phyloP scores from a whole-genome alignment of 2,329 filamentous ascomycete genomes.

The Tolypocladium capitatum region DNA sequence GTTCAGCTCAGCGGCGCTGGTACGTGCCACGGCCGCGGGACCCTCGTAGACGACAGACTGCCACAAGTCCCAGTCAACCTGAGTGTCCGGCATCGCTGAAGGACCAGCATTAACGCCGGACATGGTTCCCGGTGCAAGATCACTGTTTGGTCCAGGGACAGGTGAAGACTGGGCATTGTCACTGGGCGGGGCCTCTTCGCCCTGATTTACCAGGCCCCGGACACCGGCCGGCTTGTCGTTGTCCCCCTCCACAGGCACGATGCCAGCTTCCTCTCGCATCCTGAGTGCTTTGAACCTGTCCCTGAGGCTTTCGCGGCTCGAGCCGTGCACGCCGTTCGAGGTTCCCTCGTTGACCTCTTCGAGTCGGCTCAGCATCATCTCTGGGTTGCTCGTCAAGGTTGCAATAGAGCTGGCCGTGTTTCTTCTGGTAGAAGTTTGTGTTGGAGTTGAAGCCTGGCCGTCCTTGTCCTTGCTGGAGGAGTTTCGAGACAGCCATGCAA shows the following conservation, averaged over 20 bases:
- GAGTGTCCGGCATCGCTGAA: slow-evolving; percentile 53
- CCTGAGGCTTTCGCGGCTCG: slow-evolving; percentile 50
- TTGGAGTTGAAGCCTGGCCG: slow-evolving; percentile 39
- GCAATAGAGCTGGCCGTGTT: slow-evolving; percentile 72
- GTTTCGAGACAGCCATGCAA: slow-evolving; percentile 68
- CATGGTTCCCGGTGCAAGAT: slow-evolving; percentile 71
- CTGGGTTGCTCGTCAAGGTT: slow-evolving; percentile 67
- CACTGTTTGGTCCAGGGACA: slow-evolving; percentile 52
- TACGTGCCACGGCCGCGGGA: slow-evolving; percentile 72
- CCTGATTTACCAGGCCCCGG: slow-evolving; percentile 10
- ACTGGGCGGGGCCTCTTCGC: slow-evolving; percentile 12
- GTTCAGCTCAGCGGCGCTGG: slow-evolving; percentile 81
- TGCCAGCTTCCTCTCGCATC: slow-evolving; percentile 58
- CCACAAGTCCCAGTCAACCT: slow-evolving; percentile 99
- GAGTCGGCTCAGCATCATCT: slow-evolving; percentile 64
- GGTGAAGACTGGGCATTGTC: slow-evolving; percentile 28
- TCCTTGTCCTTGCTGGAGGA: slow-evolving; percentile 45
- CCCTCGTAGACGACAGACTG: slow-evolving; percentile 92
- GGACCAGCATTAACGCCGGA: slow-evolving; percentile 68
- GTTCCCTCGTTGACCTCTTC: slow-evolving; percentile 53
- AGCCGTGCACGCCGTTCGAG: slow-evolving; percentile 29
- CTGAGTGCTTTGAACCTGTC: slow-evolving; percentile 69
- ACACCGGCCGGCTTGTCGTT: slow-evolving; percentile 30
- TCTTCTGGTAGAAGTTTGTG: slow-evolving; percentile 33
- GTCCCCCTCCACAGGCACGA: slow-evolving; percentile 37